These are phyloP conservation scores for Heliosperma pusillum DNA, from an alignment of 148 eudicot species.

Conservation along the genomic window DNA sequence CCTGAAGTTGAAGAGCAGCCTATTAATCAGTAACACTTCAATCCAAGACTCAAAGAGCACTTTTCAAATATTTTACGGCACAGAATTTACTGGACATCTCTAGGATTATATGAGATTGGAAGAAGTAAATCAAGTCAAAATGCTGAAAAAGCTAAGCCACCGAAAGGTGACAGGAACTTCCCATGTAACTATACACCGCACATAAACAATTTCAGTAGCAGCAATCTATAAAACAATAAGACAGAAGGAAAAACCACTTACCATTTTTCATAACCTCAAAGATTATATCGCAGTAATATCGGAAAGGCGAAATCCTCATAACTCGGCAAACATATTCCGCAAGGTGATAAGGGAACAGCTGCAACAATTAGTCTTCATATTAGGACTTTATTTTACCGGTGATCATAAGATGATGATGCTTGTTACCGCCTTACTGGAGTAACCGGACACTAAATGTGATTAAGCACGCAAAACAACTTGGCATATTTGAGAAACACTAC, in stretches of 20 bases:
- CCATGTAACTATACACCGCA: background rate
- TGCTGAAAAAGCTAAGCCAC: background rate
- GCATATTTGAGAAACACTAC: background rate
- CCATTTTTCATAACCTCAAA: slow-evolving; percentile 99
- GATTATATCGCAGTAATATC: slow-evolving; percentile 90
- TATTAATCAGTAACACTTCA: background rate
- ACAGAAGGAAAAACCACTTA: slow-evolving; percentile 29
- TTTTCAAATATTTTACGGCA: background rate
- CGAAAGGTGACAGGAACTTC: background rate
- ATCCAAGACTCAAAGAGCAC: background rate
- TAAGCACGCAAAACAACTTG: background rate
- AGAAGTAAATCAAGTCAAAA: background rate
- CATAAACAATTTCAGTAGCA: slow-evolving; percentile 11
- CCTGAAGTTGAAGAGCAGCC: background rate
- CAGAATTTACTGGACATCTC: background rate
- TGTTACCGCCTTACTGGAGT: no score
- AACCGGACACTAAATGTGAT: background rate
- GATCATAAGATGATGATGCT: background rate
- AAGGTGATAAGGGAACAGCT: slow-evolving; percentile 97
- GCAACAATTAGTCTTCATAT: slow-evolving; percentile 36
- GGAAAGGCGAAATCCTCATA: slow-evolving; percentile 93
- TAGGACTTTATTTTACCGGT: slow-evolving; percentile 1
- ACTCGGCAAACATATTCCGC: slow-evolving; percentile 96
- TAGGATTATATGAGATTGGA: background rate
- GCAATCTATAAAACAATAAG: background rate